Base-by-base conservation (phyloP, 202 grass and related monocot species). In the Miscanthus sacchariflorus region DNA sequence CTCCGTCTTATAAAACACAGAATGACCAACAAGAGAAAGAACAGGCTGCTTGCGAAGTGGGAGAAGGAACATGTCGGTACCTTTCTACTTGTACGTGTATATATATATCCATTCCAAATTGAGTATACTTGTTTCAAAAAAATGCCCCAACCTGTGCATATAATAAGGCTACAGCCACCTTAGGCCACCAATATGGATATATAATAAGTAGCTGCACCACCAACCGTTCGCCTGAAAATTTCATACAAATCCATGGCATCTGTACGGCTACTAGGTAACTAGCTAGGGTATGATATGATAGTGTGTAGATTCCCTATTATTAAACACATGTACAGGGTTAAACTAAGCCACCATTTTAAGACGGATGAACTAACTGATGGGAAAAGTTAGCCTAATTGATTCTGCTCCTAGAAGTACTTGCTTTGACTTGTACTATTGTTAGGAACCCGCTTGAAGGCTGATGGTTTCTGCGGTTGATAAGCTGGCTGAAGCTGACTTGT, bases 381-480 rank as follows among this genome's bases (percentile, higher is more conserved):
- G 40, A 78, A 84, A 79, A 68, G 54, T 42, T 81, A 77, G 72
- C 71, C 85, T 87, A 87, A 85, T 75, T 87, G 85, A 87, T 91
- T 79, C 68, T 67, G 70, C 48, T 68, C 36, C 18, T 19, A 36
- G 30, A 46, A 17, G 70, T 28, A 38, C 5, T 70, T 61, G 65
- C 8, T 78, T 77, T 88, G 72, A 82, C 64, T 28, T 39, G 15
- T 54, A 21, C 74, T 63, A 25, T 12, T 70, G 12, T 42, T 84
- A 70, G 17, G 74, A 82, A 6, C 18, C 19, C 27, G 48, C 23
- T 3, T 17, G 12, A 42, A 33, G 30, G 30, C 2, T 33, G 30
- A 33, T 33, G 30, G 30, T 33, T 33, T 33, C 30, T 33, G 30
- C 30, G 30, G 30, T 33, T 33, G 30, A 33, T 33, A 33, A 33